Evolutionary conservation across 345 rosid species (phyloP), one percentile per base, ranked within the genome.

Genomic region (Gossypium rotundifolium): DNA sequence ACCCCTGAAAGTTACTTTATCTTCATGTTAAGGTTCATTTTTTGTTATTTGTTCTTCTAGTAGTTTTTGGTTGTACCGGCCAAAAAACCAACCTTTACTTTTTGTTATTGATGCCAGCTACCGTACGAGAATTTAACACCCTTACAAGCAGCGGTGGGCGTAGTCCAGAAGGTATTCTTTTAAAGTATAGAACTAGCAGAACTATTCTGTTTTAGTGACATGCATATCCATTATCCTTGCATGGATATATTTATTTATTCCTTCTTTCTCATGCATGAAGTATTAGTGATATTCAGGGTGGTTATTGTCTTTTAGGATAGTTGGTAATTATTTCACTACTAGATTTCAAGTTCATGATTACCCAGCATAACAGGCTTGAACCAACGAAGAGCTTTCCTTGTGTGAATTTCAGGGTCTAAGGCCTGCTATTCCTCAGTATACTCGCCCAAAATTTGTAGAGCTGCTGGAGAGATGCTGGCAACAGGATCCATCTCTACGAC

Each of bases 381-480:
- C 65, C 71, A 53, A 66, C 55, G 44, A 9, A 33, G 44, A 29
- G 25, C 60, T 67, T 17, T 1, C 76, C 27, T 33, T 60, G 2
- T n/a, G 22, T 65, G 79, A 62, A 64, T 80, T 72, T 74, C 84
- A 90, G 94, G 91, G 87, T 76, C 80, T 85, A 62, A 80, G 94
- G 81, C 94, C 94, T 49, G 59, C 76, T 4, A 86, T 90, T 77
- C 90, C 90, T 1, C 68, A 60, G 48, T 58, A 80, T 44, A 84
- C 89, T 63, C 89, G 84, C 83, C 87, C 83, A 2, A 73, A 81
- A 53, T 44, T 90, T 52, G 84, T 63, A 64, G 87, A 82, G 71
- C 76, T 90, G 79, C 85, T 90, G 45, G 80, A 83, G 75, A 81
- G 82, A 78, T 88, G 94, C 84, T 90, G 94, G 94, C 84, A 86